Conservation (phyloP, 148 eudicot genomes). For the Diospyros lotus region DNA sequence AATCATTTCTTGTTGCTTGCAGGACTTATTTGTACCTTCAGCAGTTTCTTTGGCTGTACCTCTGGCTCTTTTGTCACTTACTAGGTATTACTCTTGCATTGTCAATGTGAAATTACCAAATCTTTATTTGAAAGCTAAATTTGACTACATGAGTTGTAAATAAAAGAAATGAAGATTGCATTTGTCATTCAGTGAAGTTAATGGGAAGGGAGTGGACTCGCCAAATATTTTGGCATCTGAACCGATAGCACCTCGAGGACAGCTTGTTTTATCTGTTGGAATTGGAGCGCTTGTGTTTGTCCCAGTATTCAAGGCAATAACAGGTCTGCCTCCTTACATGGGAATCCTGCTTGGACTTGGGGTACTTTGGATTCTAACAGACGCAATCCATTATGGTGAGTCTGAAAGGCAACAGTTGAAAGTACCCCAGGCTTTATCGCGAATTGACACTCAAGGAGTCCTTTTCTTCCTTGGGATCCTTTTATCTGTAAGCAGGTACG, state of each 20-base stretch:
- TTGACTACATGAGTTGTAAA: not conserved
- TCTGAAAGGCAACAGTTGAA: slow-evolving; percentile 79
- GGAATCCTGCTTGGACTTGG: slow-evolving; percentile 97
- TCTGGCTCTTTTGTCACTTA: slow-evolving; percentile 81
- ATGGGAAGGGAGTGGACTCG: slow-evolving; percentile 58
- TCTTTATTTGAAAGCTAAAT: slow-evolving; percentile 8
- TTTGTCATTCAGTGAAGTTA: slow-evolving; percentile 63
- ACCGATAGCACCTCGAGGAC: slow-evolving; percentile 96
- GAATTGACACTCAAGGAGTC: slow-evolving; percentile 97
- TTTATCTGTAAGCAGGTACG: slow-evolving; percentile 91
- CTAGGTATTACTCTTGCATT: slow-evolving; percentile 47
- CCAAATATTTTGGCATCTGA: slow-evolving; percentile 68
- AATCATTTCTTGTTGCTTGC: slow-evolving; percentile 14
- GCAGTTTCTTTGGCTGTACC: slow-evolving; percentile 88
- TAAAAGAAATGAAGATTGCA: slow-evolving; percentile 11
- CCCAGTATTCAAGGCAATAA: slow-evolving; percentile 81
- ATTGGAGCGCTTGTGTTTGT: slow-evolving; percentile 86
- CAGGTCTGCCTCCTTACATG: slow-evolving; percentile 96
- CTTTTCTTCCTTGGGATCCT: slow-evolving; percentile 97
- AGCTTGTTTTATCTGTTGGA: slow-evolving; percentile 83
- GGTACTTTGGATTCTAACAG: slow-evolving; percentile 91
- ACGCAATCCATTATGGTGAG: slow-evolving; percentile 97
- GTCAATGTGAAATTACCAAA: not conserved
- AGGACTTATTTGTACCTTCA: slow-evolving; percentile 72
- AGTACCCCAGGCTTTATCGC: slow-evolving; percentile 96